These are phyloP conservation scores for Colletotrichum kahawae DNA, from an alignment of 2,329 filamentous ascomycete species.

Conservation along the genomic window DNA sequence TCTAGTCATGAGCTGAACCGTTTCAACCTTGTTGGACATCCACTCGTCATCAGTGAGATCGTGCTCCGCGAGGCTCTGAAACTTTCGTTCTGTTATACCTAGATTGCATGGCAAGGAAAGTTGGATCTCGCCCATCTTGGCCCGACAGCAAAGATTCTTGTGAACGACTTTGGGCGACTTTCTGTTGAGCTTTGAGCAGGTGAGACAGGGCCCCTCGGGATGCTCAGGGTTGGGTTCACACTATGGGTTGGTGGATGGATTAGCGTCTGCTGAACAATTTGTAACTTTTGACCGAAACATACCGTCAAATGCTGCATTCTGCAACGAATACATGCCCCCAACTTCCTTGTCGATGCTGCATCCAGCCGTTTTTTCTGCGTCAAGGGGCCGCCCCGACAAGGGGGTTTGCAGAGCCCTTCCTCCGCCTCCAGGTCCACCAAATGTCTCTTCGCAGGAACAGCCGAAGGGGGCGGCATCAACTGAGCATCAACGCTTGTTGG, in stretches of 20 bases:
- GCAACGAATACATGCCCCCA: conserved; percentile 49
- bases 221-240: conserved; percentile 39
- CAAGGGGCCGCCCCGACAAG: background rate
- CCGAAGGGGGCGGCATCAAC: background rate
- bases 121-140: conserved; percentile 44
- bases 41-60: conserved; percentile 42
- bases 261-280: background rate
- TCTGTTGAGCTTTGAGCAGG: conserved; percentile 41
- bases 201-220: conserved; percentile 39
- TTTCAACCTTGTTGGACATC: conserved; percentile 27
- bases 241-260: conserved; percentile 26
- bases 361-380: conserved; percentile 28
- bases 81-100: conserved; percentile 47
- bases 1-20: conserved; percentile 41
- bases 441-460: background rate
- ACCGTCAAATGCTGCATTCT: conserved; percentile 49
- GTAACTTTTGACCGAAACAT: conserved; percentile 25
- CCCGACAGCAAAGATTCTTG: conserved; percentile 46
- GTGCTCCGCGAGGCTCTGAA: conserved; percentile 31
- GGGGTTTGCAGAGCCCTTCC: background rate
- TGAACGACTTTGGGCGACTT: conserved; percentile 54
- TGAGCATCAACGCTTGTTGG: background rate
- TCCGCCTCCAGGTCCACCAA: background rate
- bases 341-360: conserved; percentile 38
- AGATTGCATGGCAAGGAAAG: conserved; percentile 41